Conservation (phyloP, 2,329 filamentous ascomycete species). For the Xylogone sp. region DNA sequence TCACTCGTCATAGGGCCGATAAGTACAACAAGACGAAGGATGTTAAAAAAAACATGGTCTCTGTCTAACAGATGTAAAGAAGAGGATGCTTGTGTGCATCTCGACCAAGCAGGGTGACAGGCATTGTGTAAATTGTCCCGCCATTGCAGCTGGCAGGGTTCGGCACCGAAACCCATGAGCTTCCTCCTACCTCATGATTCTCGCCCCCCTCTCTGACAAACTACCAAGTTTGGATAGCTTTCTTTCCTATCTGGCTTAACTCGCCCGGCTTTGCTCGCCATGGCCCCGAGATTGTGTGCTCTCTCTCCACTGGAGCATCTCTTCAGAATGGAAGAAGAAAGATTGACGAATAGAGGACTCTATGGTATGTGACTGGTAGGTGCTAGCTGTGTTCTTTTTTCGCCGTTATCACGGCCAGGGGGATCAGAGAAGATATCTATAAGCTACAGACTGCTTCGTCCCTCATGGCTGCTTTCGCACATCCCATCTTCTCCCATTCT, state of each 20-base stretch:
- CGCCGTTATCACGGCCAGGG: neutral
- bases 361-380: conserved; percentile 14
- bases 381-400: neutral
- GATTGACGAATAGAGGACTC: conserved; percentile 12
- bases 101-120: neutral
- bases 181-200: neutral
- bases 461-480: conserved; percentile 2
- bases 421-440: neutral
- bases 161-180: neutral
- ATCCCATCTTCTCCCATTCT: neutral
- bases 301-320: neutral
- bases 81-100: too few relatives aligned
- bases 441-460: neutral
- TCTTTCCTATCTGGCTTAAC: neutral
- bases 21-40: conserved; percentile 1
- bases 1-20: conserved; percentile 10
- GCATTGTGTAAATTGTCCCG: neutral
- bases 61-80: too few relatives aligned
- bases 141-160: neutral
- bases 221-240: neutral
- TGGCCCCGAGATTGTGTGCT: neutral
- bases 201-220: neutral
- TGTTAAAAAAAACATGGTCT: neutral
- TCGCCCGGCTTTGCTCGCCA: neutral
- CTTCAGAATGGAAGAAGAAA: too few relatives aligned